These are phyloP conservation scores for Rhodomyrtus tomentosa DNA, from an alignment of 345 rosid species.

Conservation along the genomic window DNA sequence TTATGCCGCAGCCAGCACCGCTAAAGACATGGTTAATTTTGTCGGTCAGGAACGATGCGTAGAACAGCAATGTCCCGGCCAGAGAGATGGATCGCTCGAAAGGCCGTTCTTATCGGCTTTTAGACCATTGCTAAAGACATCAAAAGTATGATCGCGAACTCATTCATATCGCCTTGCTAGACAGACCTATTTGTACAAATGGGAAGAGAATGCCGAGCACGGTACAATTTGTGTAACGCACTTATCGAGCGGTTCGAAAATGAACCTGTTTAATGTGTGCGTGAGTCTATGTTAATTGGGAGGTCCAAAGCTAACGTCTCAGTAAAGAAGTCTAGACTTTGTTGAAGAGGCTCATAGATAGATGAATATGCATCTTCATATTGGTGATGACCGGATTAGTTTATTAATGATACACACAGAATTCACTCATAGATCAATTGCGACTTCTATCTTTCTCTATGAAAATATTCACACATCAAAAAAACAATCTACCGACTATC, in stretches of 20 bases:
- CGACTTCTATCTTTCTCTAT: not conserved
- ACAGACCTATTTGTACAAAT: not conserved
- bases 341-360: not conserved
- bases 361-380: not conserved
- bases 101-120: rapidly evolving
- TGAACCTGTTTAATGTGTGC: not conserved
- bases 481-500: not conserved
- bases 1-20: not conserved
- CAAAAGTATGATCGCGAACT: not conserved
- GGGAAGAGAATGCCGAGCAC: rapidly evolving
- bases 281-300: not conserved
- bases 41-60: not conserved
- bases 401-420: no score
- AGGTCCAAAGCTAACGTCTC: no score
- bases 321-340: not conserved
- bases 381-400: no score
- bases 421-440: no score
- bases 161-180: not conserved
- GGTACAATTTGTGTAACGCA: not conserved
- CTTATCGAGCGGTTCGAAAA: not conserved
- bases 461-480: not conserved
- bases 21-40: not conserved
- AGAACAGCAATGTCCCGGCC: not conserved
- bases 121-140: not conserved
- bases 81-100: not conserved